Evolutionary conservation across 2,329 filamentous ascomycete species (phyloP).

Genomic region (Penicillium nordicum): DNA sequence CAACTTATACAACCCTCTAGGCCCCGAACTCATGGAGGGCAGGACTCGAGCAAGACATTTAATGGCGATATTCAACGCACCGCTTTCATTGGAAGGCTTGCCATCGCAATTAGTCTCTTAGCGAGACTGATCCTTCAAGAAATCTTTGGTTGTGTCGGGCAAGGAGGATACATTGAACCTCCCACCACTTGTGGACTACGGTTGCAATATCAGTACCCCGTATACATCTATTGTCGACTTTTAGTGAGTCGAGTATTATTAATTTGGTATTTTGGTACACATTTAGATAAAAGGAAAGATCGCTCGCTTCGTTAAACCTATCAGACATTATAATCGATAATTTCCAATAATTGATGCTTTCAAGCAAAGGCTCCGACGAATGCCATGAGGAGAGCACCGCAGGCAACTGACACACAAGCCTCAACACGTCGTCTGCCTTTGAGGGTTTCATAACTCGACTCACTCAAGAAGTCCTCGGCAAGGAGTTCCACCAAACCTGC

Average conservation of each 20-base stretch:
- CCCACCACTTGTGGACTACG: constrained; percentile 23
- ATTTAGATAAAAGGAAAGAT: neutral
- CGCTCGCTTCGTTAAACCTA: constrained; percentile 2
- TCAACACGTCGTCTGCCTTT: constrained; percentile 57
- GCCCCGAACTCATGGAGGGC: constrained; percentile 10
- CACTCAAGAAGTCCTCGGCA: constrained; percentile 75
- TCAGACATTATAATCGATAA: neutral
- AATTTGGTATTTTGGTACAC: neutral
- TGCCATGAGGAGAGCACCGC: constrained; percentile 61
- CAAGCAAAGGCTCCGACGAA: constrained; percentile 65
- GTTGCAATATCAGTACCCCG: constrained; percentile 18
- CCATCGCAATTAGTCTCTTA: neutral
- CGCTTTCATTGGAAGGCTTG: neutral
- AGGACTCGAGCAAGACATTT: neutral
- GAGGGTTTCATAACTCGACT: constrained; percentile 60
- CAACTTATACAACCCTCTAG: constrained; percentile 5
- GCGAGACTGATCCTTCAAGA: constrained; percentile 5
- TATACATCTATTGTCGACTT: constrained; percentile 21
- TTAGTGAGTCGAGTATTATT: constrained; percentile 7
- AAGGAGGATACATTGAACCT: constrained; percentile 17
- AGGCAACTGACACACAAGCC: constrained; percentile 60
- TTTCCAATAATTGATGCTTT: constrained; percentile 2
- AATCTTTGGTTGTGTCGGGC: constrained; percentile 12
- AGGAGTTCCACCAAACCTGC: constrained; percentile 80
- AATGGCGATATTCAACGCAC: constrained; percentile 7